Evolutionary conservation across 345 rosid genomes (phyloP), one percentile per base, ranked within the genome.

Genomic region (Melastoma malabathricum): DNA sequence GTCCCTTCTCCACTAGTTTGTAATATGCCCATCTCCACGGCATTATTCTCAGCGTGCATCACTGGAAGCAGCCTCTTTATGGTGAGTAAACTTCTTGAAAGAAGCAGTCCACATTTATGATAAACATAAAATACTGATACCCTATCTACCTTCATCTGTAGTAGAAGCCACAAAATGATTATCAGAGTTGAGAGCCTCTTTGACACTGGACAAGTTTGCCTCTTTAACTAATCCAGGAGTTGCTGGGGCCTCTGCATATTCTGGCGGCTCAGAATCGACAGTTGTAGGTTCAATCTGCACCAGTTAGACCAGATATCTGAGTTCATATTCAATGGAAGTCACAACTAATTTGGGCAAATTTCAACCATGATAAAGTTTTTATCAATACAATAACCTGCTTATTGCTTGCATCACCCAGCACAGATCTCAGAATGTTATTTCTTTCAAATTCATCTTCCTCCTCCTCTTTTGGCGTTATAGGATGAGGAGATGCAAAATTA

Each of bases 171-270:
- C 54, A 18, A 57, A 23, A 55, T 76, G 89, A 68, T 81, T 94
- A 69, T 77, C 89, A 45, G 69, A 70, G 43, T 68, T 77, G 61
- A 76, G 72, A 44, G 72, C 74, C 60, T 83, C 81, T 68, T 90
- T 74, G 62, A 70, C 76, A 68, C 66, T 73, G 44, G 82, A 75
- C 62, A 68, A 55, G 60, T 85, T 79, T 59, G 86, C 78, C 72
- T 74, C 93, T 72, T 81, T 80, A 54, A 76, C 74, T 64, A 88
- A 67, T 60, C 89, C 93, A 62, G 99, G 97, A 59, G 99, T 88
- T 52, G 79, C 72, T 49, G 94, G 94, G 66, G 95, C 99, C 69
- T 88, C 83, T 14, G 94, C 92, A 68, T 76, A 78, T 63, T 79
- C 97, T 4, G 50, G 10, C 48, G 55, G 54, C 64, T 83, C 90